phyloP scores from a whole-genome alignment of 1,284 basidiomycete species.

The Takashimella tepidaria region DNA sequence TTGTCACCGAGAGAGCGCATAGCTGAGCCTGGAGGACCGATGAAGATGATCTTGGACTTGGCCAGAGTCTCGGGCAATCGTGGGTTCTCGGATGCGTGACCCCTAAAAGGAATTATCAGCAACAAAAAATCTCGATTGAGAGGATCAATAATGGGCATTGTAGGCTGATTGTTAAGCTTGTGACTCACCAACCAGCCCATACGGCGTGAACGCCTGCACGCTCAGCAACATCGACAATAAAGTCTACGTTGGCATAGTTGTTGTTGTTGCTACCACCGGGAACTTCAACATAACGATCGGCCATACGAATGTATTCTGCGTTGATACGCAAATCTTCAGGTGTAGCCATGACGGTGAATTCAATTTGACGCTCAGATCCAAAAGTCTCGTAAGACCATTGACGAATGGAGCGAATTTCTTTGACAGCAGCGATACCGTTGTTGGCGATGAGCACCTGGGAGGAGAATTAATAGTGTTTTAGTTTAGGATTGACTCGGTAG shows the following conservation, averaged over 20 bases:
- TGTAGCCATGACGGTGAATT: constrained; percentile 99
- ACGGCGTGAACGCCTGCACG: constrained; percentile 96
- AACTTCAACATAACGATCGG: constrained; percentile 97
- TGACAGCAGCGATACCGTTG: constrained; percentile 98
- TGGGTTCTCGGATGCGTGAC: constrained; percentile 98
- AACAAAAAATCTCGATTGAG: neutral
- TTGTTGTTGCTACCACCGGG: constrained; percentile 99
- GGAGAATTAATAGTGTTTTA: no score
- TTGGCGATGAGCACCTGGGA: constrained; percentile 90
- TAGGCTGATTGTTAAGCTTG: neutral
- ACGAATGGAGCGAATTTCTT: constrained; percentile 96
- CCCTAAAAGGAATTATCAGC: constrained; percentile 47
- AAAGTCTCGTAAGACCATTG: constrained; percentile 99
- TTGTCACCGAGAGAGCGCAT: constrained; percentile 99
- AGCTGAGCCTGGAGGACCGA: constrained; percentile 96
- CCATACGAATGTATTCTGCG: constrained; percentile 99
- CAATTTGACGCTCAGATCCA: constrained; percentile 89
- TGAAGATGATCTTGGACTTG: constrained; percentile 95
- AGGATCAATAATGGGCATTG: constrained; percentile 7
- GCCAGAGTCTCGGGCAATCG: constrained; percentile 92
- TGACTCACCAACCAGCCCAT: constrained; percentile 88
- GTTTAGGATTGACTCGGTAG: constrained; percentile 1
- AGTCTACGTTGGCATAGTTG: constrained; percentile 99
- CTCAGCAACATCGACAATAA: constrained; percentile 98
- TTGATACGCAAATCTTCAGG: constrained; percentile 95